Conservation (phyloP, 192 early-diverging fungal species). For the Bifiguratus adelaidae region DNA sequence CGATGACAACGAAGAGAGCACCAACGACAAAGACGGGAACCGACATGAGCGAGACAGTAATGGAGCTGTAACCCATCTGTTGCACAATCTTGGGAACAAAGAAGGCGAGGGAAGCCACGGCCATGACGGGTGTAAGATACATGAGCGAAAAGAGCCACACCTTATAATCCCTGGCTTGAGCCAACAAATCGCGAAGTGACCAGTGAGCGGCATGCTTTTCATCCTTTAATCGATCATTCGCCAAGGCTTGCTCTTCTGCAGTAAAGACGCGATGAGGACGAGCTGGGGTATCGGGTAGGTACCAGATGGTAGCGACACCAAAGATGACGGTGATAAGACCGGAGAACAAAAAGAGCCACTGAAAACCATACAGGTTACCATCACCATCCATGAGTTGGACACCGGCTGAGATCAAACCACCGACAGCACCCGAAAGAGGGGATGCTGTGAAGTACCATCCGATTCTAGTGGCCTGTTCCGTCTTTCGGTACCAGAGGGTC, state of each 20-base stretch:
- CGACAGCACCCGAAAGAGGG: constrained; percentile 31
- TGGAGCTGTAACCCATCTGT: constrained; percentile 2
- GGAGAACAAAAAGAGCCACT: constrained; percentile 5
- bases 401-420: constrained; percentile 16
- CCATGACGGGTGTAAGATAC: constrained; percentile 3
- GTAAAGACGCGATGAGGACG: background rate
- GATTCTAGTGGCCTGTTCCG: constrained; percentile 28
- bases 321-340: constrained; percentile 4
- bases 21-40: background rate
- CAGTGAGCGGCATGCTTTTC: background rate
- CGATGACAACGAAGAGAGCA: background rate
- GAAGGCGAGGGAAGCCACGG: background rate
- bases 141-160: background rate
- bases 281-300: background rate
- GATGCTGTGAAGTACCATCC: constrained; percentile 33
- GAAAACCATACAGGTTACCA: constrained; percentile 3
- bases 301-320: constrained; percentile 4
- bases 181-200: background rate
- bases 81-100: constrained; percentile 6
- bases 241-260: background rate
- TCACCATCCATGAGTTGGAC: constrained; percentile 4
- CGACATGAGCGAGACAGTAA: background rate
- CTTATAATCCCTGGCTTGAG: background rate
- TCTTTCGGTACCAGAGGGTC: constrained; percentile 37
- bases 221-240: background rate